phyloP scores from a whole-genome alignment of 768 basidiomycete species.

The Psilocybe tampanensis region DNA sequence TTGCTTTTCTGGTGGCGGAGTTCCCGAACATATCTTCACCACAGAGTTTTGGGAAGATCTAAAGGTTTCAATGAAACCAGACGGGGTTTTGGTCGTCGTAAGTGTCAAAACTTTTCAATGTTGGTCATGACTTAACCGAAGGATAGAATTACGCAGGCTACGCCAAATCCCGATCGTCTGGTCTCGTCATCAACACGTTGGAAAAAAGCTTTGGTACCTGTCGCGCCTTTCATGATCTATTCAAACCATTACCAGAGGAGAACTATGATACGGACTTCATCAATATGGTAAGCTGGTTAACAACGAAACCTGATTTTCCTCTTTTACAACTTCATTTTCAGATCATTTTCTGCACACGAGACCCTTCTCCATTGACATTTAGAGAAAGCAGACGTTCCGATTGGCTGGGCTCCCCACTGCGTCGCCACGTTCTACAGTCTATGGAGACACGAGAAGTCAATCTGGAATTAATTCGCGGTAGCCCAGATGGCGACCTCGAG shows the following conservation, averaged over 20 bases:
- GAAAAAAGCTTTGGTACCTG: constrained; percentile 74
- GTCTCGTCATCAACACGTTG: constrained; percentile 71
- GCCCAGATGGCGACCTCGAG: constrained; percentile 44
- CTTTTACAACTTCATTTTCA: constrained; percentile 26
- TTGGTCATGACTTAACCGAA: background rate
- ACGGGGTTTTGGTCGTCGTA: constrained; percentile 83
- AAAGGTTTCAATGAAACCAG: constrained; percentile 59
- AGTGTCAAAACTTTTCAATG: background rate
- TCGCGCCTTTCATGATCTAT: constrained; percentile 78
- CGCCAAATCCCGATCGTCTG: constrained; percentile 60
- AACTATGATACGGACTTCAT: constrained; percentile 54
- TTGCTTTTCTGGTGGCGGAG: constrained; percentile 92
- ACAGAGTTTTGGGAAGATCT: constrained; percentile 81
- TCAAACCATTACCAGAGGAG: constrained; percentile 46
- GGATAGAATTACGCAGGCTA: constrained; percentile 84
- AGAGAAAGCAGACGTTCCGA: constrained; percentile 55
- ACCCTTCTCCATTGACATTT: constrained; percentile 56
- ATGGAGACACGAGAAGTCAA: constrained; percentile 58
- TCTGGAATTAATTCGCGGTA: constrained; percentile 39
- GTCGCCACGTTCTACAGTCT: constrained; percentile 57
- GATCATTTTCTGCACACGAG: constrained; percentile 84
- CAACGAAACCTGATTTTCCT: background rate
- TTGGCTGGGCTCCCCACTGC: constrained; percentile 69
- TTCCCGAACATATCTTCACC: constrained; percentile 85
- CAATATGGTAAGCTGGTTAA: constrained; percentile 63